A percentile compares a stretch with the other conserved stretches of the same genome.
phyloP scores from a whole-genome alignment of 1,139 yeast species.

The Yamadazyma trypodendri region DNA sequence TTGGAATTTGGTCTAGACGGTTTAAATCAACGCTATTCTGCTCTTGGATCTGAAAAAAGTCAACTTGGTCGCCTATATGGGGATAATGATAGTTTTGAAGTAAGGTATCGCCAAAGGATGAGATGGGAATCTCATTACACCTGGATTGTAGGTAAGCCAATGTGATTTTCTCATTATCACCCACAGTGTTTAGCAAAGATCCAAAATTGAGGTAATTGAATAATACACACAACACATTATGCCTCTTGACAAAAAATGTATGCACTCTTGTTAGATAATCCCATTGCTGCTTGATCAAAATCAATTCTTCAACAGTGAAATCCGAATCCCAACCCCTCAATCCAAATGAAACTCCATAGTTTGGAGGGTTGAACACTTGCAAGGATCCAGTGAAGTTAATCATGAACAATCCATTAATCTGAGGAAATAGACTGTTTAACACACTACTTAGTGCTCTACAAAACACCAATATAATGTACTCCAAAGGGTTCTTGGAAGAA shows the following conservation, averaged over 20 bases:
- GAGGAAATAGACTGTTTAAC: constrained; percentile 27
- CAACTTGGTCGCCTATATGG: constrained; percentile 19
- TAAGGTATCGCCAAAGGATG: constrained; percentile 16
- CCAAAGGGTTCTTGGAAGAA: constrained; percentile 17
- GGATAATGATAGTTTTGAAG: constrained; percentile 19
- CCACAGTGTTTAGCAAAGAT: neutral
- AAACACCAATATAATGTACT: constrained; percentile 19
- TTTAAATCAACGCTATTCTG: neutral
- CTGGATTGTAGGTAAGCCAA: neutral
- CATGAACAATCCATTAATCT: constrained; percentile 21
- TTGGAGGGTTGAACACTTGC: constrained; percentile 16
- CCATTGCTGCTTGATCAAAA: constrained; percentile 11
- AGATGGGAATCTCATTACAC: constrained; percentile 25
- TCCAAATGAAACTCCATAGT: constrained; percentile 3
- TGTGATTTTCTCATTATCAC: neutral
- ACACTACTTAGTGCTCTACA: constrained; percentile 20
- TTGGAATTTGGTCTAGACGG: neutral
- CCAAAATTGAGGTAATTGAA: constrained; percentile 21
- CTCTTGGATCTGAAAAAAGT: constrained; percentile 1
- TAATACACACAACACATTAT: constrained; percentile 18
- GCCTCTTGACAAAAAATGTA: constrained; percentile 25
- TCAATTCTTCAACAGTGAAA: neutral
- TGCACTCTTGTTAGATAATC: constrained; percentile 20
- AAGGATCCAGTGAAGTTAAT: constrained; percentile 26
- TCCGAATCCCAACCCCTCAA: neutral